phyloP scores from a whole-genome alignment of 179 eudicot species.

The Camellia oleifera region DNA sequence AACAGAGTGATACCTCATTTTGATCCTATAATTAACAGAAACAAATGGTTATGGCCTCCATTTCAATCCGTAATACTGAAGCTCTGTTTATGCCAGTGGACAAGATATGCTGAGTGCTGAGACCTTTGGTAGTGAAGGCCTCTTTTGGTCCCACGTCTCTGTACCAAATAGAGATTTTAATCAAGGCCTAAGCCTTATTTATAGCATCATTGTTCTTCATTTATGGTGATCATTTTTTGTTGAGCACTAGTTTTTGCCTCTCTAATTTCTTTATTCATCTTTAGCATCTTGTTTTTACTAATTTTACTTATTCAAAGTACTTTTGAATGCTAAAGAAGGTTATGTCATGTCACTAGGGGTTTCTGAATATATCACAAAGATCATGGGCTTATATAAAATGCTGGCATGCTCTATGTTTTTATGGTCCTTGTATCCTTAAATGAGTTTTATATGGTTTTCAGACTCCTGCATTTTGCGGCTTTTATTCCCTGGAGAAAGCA shows the following conservation, averaged over 20 bases:
- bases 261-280: neutral
- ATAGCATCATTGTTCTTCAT: neutral
- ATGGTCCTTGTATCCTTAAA: conserved; percentile 5
- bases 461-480: conserved; percentile 82
- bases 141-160: neutral
- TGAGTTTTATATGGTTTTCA: conserved; percentile 21
- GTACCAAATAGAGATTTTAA: neutral
- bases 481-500: conserved; percentile 52
- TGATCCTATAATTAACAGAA: neutral
- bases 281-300: neutral
- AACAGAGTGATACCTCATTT: neutral
- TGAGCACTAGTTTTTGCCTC: neutral
- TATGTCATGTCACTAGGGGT: neutral
- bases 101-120: neutral
- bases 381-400: neutral
- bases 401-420: conserved; percentile 7
- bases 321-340: neutral
- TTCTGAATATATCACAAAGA: neutral
- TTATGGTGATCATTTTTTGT: neutral
- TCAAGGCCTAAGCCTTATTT: neutral
- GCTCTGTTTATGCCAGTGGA: neutral
- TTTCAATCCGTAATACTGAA: neutral
- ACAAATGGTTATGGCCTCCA: neutral
- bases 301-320: neutral
- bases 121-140: neutral